Base-by-base conservation (phyloP, 768 basidiomycete genomes). In the Mycena maculata region DNA sequence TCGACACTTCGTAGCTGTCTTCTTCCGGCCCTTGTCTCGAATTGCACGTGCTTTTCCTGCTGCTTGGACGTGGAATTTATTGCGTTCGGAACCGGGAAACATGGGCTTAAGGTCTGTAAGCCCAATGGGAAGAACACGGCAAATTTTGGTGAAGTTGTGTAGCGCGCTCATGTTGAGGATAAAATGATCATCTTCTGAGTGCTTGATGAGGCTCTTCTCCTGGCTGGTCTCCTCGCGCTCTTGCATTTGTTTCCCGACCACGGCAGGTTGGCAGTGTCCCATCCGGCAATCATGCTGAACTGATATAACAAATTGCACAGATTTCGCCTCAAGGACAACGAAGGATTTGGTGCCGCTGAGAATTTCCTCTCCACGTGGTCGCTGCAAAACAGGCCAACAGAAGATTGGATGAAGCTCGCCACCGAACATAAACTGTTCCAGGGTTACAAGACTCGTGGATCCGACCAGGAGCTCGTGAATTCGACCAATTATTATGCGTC, bases 201-300 rank as follows among this genome's bases (percentile, higher is more conserved):
- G 59, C 59, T 50, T 50, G 33, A 60, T 38, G 13, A 60, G 23
- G 48, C n/a, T 38, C 23, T 50, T 50, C 12, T 60, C 36, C 4
- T 16, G 36, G 22, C 20, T 41, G 15, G 48, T 60, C 38, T 60
- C 60, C 25, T 50, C 36, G 27, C 48, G 60, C 25, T 60, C 60
- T 28, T 60, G 60, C 13, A 11, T 23, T 31, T 49, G 33, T 47
- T 49, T 49, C 0, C 60, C 48, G 23, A 42, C 60, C 4, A 50
- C 60, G 3, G 48, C 48, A 13, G 48, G 48, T n/a, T 60, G 42
- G 23, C 60, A 60, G 31, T 50, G n/a, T 39, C 60, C 60, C 49
- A 49, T 49, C 9, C 48, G 60, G 23, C 60, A 60, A 25, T 60
- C 60, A 50, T 60, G 60, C n/a, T 60, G 60, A 15, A 60, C 48